Evolutionary conservation across 805 yeast genomes (phyloP).

Genomic region (Candida ovalis): DNA sequence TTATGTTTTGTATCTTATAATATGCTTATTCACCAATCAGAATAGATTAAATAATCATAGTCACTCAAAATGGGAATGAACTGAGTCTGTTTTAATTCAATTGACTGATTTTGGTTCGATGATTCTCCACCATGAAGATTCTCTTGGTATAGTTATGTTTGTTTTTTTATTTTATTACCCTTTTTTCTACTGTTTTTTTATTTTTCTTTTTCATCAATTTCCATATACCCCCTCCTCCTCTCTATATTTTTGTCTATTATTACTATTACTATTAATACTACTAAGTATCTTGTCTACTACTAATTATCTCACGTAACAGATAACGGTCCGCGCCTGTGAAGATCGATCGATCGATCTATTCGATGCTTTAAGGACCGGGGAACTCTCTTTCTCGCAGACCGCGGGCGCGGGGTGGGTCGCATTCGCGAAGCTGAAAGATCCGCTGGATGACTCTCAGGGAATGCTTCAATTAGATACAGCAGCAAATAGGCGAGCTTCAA

Average conservation of each 20-base stretch:
- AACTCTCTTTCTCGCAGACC: too few species aligned
- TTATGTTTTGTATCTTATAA: slow-evolving; percentile 4
- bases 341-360: too few species aligned
- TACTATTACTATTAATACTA: neutral
- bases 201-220: slow-evolving; percentile 3
- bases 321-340: too few species aligned
- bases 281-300: neutral
- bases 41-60: neutral
- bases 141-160: neutral
- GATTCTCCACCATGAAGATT: too few species aligned
- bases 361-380: too few species aligned
- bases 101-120: too few species aligned
- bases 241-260: neutral
- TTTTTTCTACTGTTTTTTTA: neutral
- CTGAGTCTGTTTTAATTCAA: neutral
- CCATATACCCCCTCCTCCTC: neutral
- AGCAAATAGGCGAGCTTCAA: too few species aligned
- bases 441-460: too few species aligned
- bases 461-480: too few species aligned
- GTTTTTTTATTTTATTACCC: neutral
- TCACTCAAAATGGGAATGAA: neutral
- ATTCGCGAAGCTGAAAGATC: too few species aligned
- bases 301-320: too few species aligned
- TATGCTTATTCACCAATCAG: neutral
- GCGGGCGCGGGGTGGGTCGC: too few species aligned